These are phyloP conservation scores for Colletotrichum caudatum DNA, from an alignment of 2,329 filamentous ascomycete genomes.

Conservation along the genomic window DNA sequence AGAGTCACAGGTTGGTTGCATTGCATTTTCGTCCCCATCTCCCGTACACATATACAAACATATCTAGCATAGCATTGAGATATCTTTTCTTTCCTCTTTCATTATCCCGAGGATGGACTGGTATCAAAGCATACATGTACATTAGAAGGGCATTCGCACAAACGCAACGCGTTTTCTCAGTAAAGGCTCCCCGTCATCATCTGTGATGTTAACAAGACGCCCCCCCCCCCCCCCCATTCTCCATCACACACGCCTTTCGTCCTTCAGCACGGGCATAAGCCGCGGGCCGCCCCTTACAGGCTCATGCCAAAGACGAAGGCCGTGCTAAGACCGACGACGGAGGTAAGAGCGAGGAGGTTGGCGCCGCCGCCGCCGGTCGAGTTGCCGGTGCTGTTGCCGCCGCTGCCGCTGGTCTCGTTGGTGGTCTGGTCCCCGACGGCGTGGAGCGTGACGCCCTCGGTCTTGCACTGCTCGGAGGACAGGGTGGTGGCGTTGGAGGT, in stretches of 20 bases:
- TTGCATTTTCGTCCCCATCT: constrained; percentile 1
- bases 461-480: constrained; percentile 65
- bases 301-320: constrained; percentile 54
- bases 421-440: constrained; percentile 48
- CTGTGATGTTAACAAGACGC: constrained; percentile 1
- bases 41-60: constrained; percentile 12
- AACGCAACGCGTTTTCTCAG: constrained; percentile 13
- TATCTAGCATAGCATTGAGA: constrained; percentile 13
- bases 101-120: constrained; percentile 25
- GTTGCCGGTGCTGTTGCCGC: constrained; percentile 33
- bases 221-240: neutral
- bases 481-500: constrained; percentile 61
- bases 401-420: constrained; percentile 41
- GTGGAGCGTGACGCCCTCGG: constrained; percentile 63
- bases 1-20: neutral
- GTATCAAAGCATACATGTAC: constrained; percentile 42
- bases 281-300: constrained; percentile 46
- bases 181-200: constrained; percentile 20
- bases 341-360: constrained; percentile 48
- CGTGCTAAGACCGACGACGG: constrained; percentile 54
- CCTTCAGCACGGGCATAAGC: no score
- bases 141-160: constrained; percentile 31
- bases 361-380: constrained; percentile 40
- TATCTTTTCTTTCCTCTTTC: neutral
- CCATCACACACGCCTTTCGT: neutral